Evolutionary conservation across 257 asterid genomes (phyloP).

Genomic region (Coffea eugenioides): DNA sequence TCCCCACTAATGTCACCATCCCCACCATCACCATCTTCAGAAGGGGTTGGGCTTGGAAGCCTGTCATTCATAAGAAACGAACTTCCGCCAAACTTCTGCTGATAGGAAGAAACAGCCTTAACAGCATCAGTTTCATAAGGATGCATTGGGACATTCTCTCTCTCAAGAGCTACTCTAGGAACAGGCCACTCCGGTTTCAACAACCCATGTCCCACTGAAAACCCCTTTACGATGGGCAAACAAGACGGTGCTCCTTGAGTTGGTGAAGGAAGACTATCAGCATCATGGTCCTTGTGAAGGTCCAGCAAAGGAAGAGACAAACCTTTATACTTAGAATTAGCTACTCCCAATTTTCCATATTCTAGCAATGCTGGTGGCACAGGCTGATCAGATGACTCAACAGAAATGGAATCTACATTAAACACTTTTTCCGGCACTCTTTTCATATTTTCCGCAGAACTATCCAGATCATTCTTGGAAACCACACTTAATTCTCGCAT

Average conservation of each 20-base stretch:
- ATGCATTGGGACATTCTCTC: slow-evolving; percentile 45
- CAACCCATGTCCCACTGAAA: slow-evolving; percentile 38
- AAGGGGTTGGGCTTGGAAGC: slow-evolving; percentile 98
- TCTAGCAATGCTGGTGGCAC: slow-evolving; percentile 27
- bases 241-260: slow-evolving; percentile 61
- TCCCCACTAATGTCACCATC: slow-evolving; percentile 66
- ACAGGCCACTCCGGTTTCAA: slow-evolving; percentile 78
- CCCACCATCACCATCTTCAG: slow-evolving; percentile 69
- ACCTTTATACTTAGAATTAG: slow-evolving; percentile 53
- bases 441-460: slow-evolving; percentile 30
- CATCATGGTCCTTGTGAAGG: slow-evolving; percentile 93
- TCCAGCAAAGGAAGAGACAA: slow-evolving; percentile 73
- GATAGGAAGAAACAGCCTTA: slow-evolving; percentile 92
- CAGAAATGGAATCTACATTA: slow-evolving; percentile 31
- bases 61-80: slow-evolving; percentile 54
- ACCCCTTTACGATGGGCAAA: slow-evolving; percentile 51
- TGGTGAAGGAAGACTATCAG: slow-evolving; percentile 95
- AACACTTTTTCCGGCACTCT: slow-evolving; percentile 26
- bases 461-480: slow-evolving; percentile 25
- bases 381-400: slow-evolving; percentile 37
- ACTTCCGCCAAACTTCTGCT: slow-evolving; percentile 75
- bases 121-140: slow-evolving; percentile 93
- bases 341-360: slow-evolving; percentile 30
- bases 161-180: slow-evolving; percentile 47
- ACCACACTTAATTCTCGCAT: slow-evolving; percentile 26